A percentile compares a stretch with the other conserved stretches of the same genome.
phyloP scores from a whole-genome alignment of 495 filamentous ascomycete species.

The Aspergillus taichungensis region DNA sequence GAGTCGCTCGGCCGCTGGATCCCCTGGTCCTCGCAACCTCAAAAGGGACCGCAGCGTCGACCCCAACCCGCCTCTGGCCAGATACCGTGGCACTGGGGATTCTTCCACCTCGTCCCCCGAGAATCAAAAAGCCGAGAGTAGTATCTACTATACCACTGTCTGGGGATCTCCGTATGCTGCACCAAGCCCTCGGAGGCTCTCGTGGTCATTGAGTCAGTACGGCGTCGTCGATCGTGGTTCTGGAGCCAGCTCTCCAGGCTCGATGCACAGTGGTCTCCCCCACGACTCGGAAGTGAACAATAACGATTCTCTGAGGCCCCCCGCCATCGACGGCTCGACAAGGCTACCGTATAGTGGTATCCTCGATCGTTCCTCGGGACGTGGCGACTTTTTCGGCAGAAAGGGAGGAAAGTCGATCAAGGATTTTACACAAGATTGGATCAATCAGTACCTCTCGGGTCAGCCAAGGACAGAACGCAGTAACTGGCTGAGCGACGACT shows the following conservation, averaged over 20 bases:
- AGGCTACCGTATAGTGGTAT: slow-evolving; percentile 12
- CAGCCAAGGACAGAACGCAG: slow-evolving; percentile 52
- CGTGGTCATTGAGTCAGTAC: slow-evolving; percentile 36
- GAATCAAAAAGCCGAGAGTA: slow-evolving; percentile 34
- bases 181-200: slow-evolving; percentile 41
- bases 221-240: slow-evolving; percentile 27
- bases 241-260: slow-evolving; percentile 28
- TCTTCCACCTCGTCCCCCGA: slow-evolving; percentile 36
- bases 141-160: slow-evolving; percentile 53
- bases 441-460: slow-evolving; percentile 60
- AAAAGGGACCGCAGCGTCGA: slow-evolving; percentile 20
- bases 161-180: slow-evolving; percentile 69
- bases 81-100: slow-evolving; percentile 24
- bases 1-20: slow-evolving; percentile 30
- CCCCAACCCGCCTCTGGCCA: slow-evolving; percentile 25
- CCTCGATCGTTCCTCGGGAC: slow-evolving; percentile 13
- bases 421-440: slow-evolving; percentile 71
- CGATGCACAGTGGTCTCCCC: slow-evolving; percentile 13
- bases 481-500: slow-evolving; percentile 70
- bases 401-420: slow-evolving; percentile 38
- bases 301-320: slow-evolving; percentile 46
- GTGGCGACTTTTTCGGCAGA: slow-evolving; percentile 15
- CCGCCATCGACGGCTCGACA: slow-evolving; percentile 11
- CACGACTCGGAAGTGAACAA: slow-evolving; percentile 41
- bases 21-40: slow-evolving; percentile 22